phyloP scores from a whole-genome alignment of 345 rosid species.

The Eutrema japonicum region DNA sequence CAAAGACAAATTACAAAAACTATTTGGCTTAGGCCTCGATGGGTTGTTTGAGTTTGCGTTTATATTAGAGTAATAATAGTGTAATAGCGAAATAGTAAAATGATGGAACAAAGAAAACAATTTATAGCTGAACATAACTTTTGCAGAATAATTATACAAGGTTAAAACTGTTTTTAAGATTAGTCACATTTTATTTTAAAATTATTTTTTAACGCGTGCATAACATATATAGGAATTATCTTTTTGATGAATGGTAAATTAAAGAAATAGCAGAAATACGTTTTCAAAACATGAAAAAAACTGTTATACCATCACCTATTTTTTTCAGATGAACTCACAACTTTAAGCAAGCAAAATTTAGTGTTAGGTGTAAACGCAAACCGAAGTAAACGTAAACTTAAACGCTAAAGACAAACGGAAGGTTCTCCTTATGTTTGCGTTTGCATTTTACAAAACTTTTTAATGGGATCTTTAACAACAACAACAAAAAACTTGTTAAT shows the following conservation, averaged over 20 bases:
- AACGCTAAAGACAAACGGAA: not conserved
- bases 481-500: no score
- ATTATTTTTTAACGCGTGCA: no score
- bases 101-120: not conserved
- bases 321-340: not conserved
- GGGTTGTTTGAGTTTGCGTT: not conserved
- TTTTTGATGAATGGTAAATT: no score
- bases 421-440: not conserved
- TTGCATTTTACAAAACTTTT: constrained; percentile 8
- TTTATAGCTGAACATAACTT: not conserved
- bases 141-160: not conserved
- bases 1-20: not conserved
- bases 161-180: not conserved
- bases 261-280: no score
- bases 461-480: not conserved
- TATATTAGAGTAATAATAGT: not conserved
- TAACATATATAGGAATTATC: no score
- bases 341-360: not conserved
- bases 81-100: not conserved
- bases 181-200: not conserved
- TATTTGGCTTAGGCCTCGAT: no score
- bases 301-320: no score
- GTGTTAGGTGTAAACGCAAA: not conserved
- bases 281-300: constrained; percentile 3
- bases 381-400: not conserved